These are phyloP conservation scores for Tuber microsphaerosporum DNA, from an alignment of 495 filamentous ascomycete species.

Conservation along the genomic window DNA sequence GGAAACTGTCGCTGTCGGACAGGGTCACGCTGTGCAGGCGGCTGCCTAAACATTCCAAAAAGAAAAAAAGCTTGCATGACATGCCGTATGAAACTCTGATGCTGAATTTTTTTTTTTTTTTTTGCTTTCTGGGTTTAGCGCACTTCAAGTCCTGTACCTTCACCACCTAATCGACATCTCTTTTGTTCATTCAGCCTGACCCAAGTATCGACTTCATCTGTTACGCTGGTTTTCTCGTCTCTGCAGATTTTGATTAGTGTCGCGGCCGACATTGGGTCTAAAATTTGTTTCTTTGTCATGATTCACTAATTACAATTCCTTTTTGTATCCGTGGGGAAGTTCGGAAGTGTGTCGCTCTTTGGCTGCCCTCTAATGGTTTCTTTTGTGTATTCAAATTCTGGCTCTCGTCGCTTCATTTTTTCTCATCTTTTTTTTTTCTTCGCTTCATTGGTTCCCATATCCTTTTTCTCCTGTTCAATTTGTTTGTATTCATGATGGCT, in stretches of 20 bases:
- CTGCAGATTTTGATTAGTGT: constrained; percentile 15
- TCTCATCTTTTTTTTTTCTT: background rate
- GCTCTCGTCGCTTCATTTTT: background rate
- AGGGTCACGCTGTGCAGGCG: constrained; percentile 44
- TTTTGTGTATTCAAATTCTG: constrained; percentile 10
- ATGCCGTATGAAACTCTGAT: constrained; percentile 35
- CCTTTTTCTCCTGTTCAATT: constrained; percentile 2
- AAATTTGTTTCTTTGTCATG: constrained; percentile 23
- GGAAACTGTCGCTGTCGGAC: constrained; percentile 41
- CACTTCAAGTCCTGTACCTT: constrained; percentile 27
- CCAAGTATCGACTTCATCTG: constrained; percentile 11
- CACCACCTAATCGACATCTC: constrained; percentile 25
- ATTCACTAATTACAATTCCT: constrained; percentile 29
- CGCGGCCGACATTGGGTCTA: constrained; percentile 9
- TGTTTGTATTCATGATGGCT: constrained; percentile 5
- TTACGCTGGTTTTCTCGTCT: constrained; percentile 11
- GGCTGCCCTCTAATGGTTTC: constrained; percentile 15
- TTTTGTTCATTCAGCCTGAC: constrained; percentile 17
- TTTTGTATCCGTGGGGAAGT: constrained; percentile 8
- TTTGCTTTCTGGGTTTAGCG: constrained; percentile 29
- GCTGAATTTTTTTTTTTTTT: constrained; percentile 26
- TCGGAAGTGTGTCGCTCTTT: constrained; percentile 4
- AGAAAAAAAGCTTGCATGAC: constrained; percentile 12
- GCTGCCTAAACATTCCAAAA: constrained; percentile 43
- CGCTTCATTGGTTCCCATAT: constrained; percentile 12